Conservation (phyloP, 78 protist genomes). For the Dictyostelium citrinum region DNA sequence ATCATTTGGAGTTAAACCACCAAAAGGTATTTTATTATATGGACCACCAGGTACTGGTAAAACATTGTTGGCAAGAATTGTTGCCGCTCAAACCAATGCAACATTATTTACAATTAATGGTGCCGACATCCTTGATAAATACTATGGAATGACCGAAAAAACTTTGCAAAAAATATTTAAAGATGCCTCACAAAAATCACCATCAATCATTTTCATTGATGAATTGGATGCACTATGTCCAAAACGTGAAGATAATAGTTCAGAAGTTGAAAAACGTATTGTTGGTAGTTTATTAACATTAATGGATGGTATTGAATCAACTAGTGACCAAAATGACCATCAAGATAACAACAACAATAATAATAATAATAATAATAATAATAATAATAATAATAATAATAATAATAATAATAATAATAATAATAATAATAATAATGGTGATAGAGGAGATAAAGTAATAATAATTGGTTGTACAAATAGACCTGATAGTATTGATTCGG, state of each 20-base stretch:
- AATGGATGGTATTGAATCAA: slow-evolving; percentile 93
- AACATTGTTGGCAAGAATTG: slow-evolving; percentile 66
- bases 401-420: not conserved
- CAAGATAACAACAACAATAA: not conserved
- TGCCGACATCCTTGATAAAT: slow-evolving; percentile 84
- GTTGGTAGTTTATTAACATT: slow-evolving; percentile 93
- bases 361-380: not conserved
- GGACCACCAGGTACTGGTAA: slow-evolving; percentile 98
- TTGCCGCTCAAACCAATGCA: slow-evolving; percentile 28
- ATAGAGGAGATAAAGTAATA: slow-evolving; percentile 49
- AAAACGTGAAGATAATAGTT: slow-evolving; percentile 35
- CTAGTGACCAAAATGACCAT: not conserved
- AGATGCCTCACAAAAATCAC: slow-evolving; percentile 75
- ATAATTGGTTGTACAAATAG: slow-evolving; percentile 98
- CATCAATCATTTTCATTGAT: slow-evolving; percentile 96
- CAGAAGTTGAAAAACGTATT: slow-evolving; percentile 84
- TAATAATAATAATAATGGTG: not conserved
- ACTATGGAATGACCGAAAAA: slow-evolving; percentile 74
- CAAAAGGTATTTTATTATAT: slow-evolving; percentile 92
- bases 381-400: not conserved
- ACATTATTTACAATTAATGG: slow-evolving; percentile 84
- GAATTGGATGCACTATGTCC: slow-evolving; percentile 95
- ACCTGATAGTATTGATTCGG: slow-evolving; percentile 84
- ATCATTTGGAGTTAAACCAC: slow-evolving; percentile 92
- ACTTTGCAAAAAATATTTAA: slow-evolving; percentile 74